Base-by-base conservation (phyloP, 2,329 filamentous ascomycete genomes). In the Clonostachys rosea region DNA sequence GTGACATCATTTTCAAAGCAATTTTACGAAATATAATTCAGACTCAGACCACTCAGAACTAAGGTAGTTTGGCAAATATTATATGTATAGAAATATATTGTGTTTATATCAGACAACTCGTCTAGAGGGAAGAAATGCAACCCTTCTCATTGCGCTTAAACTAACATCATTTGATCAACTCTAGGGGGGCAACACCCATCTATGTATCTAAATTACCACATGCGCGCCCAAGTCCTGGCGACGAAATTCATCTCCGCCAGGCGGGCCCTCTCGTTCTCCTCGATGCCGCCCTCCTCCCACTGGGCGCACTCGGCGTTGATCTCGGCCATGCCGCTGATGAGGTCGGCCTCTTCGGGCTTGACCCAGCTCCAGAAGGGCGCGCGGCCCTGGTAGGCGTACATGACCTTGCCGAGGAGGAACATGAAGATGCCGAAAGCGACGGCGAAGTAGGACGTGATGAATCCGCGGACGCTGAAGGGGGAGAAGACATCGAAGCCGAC, bases 351-450 rank as follows among this genome's bases (percentile, higher is more conserved):
- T 17, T 74, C 65, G 2, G 80, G 70, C 42, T 68, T 70, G 45
- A 76, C 64, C 24, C 24, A 30, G 24, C 24, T 30, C 2, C 3
- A 30, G 50, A 77, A 71, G 52, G 75, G 81, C 0, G 84, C 87
- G 57, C 71, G 74, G 24, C 24, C 24, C 62, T 84, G 80, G 53
- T 79, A 48, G 24, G 24, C 24, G 24, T 30, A 30, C 24, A 30
- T 30, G 2, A 86, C 9, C 65, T 90, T 91, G 80, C 84, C 89
- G 6, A 73, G 75, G 4, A 85, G 30, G 57, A 79, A 91, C 10
- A 90, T 67, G 6, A 71, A 58, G 36, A 74, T 55, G 45, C 75
- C 76, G 54, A 78, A 79, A 5, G 71, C 70, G 33, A 80, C 63
- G 9, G 68, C 74, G 55, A 81, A 78, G 59, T 81, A 81, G 14